Evolutionary conservation across 352 stramenopile genomes (phyloP), one percentile per base, ranked within the genome.

Genomic region (Pilasporangium apinafurcum): DNA sequence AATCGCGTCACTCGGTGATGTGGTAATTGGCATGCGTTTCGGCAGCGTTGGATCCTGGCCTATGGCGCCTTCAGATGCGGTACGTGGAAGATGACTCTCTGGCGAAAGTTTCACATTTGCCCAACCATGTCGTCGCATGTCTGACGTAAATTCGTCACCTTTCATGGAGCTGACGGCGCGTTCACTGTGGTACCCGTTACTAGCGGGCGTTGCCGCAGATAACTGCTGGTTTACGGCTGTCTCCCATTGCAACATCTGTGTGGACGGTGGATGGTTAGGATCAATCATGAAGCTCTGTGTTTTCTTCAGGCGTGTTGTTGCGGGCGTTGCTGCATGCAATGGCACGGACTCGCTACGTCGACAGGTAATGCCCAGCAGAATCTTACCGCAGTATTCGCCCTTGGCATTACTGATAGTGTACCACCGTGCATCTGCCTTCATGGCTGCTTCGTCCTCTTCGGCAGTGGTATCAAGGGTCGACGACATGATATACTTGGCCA

Each of bases 401-500:
- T 90, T 92, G 1, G 56, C 56, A 33, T 90, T 94, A 44, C 82
- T 90, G 20, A 94, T 68, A 3, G 82, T 91, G 59, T 90, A 89
- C 82, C 82, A 94, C 24, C 82, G 74, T 30, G 65, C 71, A 44
- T 89, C 75, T 9, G 72, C 64, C n/a, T 66, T 68, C 56, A 88
- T 85, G 7, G 77, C 70, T 3, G 59, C 58, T 17, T 94, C 77
- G 53, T 94, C 82, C 29, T 84, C 50, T 62, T 78, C 58, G 41
- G 34, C 50, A 5, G 47, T 57, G 4, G 38, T 52, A 8, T 49
- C 54, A 1, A 44, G 2, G 13, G 59, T 37, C 8, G 60, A 59
- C 30, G 77, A 83, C 76, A 91, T 90, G 37, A 93, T 64, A 48
- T 90, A 91, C 53, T 87, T 89, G 20, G 81, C 75, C 26, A 93